Evolutionary conservation across 2,329 filamentous ascomycete genomes (phyloP).

Genomic region (Whalleya microplaca): DNA sequence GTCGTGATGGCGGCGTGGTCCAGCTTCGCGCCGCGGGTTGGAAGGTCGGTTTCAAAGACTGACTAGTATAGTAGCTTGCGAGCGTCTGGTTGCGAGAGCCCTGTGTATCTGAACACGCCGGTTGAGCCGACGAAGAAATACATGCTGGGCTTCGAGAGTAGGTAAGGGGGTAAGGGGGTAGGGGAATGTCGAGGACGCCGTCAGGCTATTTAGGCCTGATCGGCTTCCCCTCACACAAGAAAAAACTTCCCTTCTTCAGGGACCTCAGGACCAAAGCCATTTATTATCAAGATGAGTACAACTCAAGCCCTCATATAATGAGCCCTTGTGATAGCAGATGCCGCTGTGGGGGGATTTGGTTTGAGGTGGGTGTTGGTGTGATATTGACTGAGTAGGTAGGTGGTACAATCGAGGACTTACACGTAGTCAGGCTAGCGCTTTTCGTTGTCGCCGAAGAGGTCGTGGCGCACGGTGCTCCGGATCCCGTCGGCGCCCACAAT

Average conservation of each 20-base stretch:
- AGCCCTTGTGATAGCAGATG: too few species aligned
- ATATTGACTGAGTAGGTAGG: not conserved
- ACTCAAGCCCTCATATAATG: too few species aligned
- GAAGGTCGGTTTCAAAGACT: conserved; percentile 17
- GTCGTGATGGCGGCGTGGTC: too few species aligned
- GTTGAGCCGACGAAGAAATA: conserved; percentile 15
- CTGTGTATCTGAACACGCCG: conserved; percentile 15
- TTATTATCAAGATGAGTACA: too few species aligned
- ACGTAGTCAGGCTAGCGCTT: conserved; percentile 11
- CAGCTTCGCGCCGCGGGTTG: not conserved
- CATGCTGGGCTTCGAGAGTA: conserved; percentile 13
- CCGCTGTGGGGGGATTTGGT: too few species aligned
- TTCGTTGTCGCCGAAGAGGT: conserved; percentile 15
- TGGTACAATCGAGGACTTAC: not conserved
- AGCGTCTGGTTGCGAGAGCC: conserved; percentile 12
- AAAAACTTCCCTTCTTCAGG: too few species aligned
- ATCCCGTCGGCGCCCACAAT: conserved; percentile 18
- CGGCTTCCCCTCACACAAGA: too few species aligned
- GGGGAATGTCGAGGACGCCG: conserved; percentile 14
- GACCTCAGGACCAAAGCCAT: too few species aligned
- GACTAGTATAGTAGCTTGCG: conserved; percentile 20
- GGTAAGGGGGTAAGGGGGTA: conserved; percentile 12
- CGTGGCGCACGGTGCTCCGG: conserved; percentile 12
- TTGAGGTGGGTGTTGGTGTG: too few species aligned
- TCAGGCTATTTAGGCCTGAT: too few species aligned